These are phyloP conservation scores for Tilletiopsis washingtonensis DNA, from an alignment of 1,284 basidiomycete genomes.

Conservation along the genomic window DNA sequence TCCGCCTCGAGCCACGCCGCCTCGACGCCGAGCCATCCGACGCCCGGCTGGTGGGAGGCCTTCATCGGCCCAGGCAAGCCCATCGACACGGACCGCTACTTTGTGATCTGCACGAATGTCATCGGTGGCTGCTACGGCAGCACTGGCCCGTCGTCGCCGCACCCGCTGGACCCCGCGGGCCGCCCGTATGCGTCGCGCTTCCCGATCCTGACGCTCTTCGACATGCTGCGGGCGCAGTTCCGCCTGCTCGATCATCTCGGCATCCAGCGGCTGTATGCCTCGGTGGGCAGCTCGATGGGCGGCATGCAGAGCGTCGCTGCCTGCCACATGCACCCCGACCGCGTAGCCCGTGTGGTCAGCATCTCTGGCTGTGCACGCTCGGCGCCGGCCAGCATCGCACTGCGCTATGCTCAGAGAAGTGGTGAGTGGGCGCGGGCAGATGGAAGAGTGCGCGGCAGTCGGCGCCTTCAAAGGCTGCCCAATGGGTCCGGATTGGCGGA, in stretches of 20 bases:
- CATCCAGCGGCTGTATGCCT: constrained; percentile 79
- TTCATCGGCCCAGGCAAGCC: constrained; percentile 87
- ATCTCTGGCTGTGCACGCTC: constrained; percentile 90
- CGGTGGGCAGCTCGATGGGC: constrained; percentile 90
- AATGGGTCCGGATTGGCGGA: no score
- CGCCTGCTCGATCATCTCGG: constrained; percentile 74
- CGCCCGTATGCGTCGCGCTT: constrained; percentile 74
- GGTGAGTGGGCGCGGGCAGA: constrained; percentile 10
- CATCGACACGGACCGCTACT: constrained; percentile 86
- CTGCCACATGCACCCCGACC: constrained; percentile 80
- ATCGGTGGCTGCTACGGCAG: constrained; percentile 95
- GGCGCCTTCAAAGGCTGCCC: no score
- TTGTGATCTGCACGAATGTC: constrained; percentile 93
- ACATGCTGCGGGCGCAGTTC: constrained; percentile 92
- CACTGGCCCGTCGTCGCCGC: constrained; percentile 78
- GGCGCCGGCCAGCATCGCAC: constrained; percentile 82
- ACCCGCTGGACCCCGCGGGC: constrained; percentile 57
- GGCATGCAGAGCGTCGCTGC: constrained; percentile 97
- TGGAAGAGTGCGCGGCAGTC: no score
- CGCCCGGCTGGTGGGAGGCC: constrained; percentile 95
- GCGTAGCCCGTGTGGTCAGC: constrained; percentile 79
- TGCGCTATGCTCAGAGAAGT: constrained; percentile 86
- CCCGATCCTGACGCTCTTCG: constrained; percentile 84
- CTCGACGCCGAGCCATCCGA: constrained; percentile 66
- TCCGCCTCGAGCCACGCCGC: constrained; percentile 94